A percentile compares a stretch with the other conserved stretches of the same genome.
phyloP scores from a whole-genome alignment of 306 rosid species.

The Luffa aegyptiaca region DNA sequence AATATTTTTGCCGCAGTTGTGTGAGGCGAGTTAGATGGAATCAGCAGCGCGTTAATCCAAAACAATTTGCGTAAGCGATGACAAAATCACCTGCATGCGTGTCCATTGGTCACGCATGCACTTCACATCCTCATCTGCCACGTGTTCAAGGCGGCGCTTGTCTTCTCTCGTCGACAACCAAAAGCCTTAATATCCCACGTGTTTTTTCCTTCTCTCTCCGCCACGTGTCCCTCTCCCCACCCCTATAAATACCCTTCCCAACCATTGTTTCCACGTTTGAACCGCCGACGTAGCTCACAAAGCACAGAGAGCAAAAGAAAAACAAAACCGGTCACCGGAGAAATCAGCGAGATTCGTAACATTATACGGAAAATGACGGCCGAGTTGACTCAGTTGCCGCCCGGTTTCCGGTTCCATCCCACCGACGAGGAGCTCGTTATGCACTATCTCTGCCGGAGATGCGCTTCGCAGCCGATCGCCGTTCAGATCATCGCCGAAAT shows the following conservation, averaged over 20 bases:
- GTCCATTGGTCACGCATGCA: constrained; percentile 35
- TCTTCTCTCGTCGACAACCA: neutral
- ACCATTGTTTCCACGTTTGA: constrained; percentile 59
- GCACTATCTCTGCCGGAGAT: constrained; percentile 89
- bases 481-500: constrained; percentile 86
- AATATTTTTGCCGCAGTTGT: neutral
- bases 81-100: constrained; percentile 38
- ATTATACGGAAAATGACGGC: constrained; percentile 28
- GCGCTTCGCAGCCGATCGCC: constrained; percentile 51
- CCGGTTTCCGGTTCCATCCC: constrained; percentile 92
- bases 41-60: constrained; percentile 41
- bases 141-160: constrained; percentile 28
- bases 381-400: constrained; percentile 60
- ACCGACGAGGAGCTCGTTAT: constrained; percentile 90
- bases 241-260: constrained; percentile 41
- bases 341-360: neutral
- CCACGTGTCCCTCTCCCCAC: constrained; percentile 34
- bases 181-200: constrained; percentile 53
- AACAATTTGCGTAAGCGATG: constrained; percentile 73
- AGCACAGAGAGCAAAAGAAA: neutral
- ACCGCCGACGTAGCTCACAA: constrained; percentile 30
- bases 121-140: constrained; percentile 28
- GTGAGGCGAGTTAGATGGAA: neutral
- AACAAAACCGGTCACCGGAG: neutral
- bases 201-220: constrained; percentile 20